Evolutionary conservation across 176 grass and related monocot species (phyloP), one percentile per base, ranked within the genome.

Genomic region (Lolium perenne): DNA sequence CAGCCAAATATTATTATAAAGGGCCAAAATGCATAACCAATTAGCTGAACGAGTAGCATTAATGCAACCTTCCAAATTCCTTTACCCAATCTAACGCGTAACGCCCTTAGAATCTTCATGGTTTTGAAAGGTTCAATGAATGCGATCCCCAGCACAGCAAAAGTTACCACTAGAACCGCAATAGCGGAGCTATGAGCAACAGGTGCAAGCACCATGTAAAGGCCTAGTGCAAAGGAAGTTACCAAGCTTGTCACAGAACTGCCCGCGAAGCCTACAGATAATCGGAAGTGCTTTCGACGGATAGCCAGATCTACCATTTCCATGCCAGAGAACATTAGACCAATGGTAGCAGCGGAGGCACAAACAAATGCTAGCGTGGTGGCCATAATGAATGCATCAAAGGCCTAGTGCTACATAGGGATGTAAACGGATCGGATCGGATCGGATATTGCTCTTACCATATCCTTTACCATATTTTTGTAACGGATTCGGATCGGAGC

Each of bases 331-430:
- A 16, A 25, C 4, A 78, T 38, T 43, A 86, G 43, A 17, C 17
- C 0, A 4, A 64, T 9, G 0, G 86, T 87, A 50, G 75, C 49
- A 2, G 21, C 1, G 0, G 49, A 32, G 8, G 86, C 21, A 16
- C 13, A 82, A 32, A 67, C 7, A 4, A 82, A 82, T 6, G 78
- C 86, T 6, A 83, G 53, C 1, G 50, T 45, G 25, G 48, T 78
- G 38, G 77, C 45, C 9, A 76, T 17, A 26, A 89, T 60, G 49
- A 85, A 89, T 18, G 82, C 82, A 18, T 80, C 47, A 47, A 89
- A 89, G 12, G 17, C n/a, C n/a, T n/a, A n/a, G n/a, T n/a, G n/a
- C n/a, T n/a, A n/a, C n/a, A n/a, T n/a, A n/a, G n/a, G n/a, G n/a
- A n/a, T n/a, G n/a, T n/a, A n/a, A n/a, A n/a, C n/a, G n/a, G n/a